These are phyloP conservation scores for Xylariaceae sp. DNA, from an alignment of 2,329 filamentous ascomycete genomes.

Conservation along the genomic window DNA sequence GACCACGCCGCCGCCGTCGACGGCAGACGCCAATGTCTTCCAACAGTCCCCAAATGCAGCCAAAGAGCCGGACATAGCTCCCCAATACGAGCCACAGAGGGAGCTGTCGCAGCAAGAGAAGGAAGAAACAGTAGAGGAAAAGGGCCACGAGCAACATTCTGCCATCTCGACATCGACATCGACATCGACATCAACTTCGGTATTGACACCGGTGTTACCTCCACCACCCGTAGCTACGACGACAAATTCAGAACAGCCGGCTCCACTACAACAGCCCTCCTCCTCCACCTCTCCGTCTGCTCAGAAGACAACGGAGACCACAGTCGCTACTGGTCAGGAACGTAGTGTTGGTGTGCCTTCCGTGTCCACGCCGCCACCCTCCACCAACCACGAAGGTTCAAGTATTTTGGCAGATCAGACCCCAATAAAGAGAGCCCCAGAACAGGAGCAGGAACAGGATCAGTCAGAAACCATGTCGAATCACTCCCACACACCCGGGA, in stretches of 20 bases:
- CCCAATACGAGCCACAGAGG: conserved; percentile 24
- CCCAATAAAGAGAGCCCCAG: conserved; percentile 12
- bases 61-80: conserved; percentile 21
- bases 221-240: conserved; percentile 10
- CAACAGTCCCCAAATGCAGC: conserved; percentile 24
- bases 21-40: conserved; percentile 25
- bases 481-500: conserved; percentile 26
- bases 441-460: conserved; percentile 16
- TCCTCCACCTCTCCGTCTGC: conserved; percentile 12
- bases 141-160: conserved; percentile 18
- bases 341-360: conserved; percentile 8
- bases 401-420: conserved; percentile 14
- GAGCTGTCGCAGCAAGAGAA: conserved; percentile 25
- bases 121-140: conserved; percentile 20
- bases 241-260: too few species aligned
- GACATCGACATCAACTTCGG: conserved; percentile 7
- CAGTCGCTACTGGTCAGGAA: conserved; percentile 18
- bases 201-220: conserved; percentile 7
- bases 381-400: conserved; percentile 16
- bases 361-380: conserved; percentile 14
- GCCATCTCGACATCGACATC: conserved; percentile 17
- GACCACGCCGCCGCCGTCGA: conserved; percentile 22
- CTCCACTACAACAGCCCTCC: background rate
- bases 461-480: conserved; percentile 29
- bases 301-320: conserved; percentile 12